phyloP scores from a whole-genome alignment of 2,329 filamentous ascomycete species.

The Colletotrichum cereale region DNA sequence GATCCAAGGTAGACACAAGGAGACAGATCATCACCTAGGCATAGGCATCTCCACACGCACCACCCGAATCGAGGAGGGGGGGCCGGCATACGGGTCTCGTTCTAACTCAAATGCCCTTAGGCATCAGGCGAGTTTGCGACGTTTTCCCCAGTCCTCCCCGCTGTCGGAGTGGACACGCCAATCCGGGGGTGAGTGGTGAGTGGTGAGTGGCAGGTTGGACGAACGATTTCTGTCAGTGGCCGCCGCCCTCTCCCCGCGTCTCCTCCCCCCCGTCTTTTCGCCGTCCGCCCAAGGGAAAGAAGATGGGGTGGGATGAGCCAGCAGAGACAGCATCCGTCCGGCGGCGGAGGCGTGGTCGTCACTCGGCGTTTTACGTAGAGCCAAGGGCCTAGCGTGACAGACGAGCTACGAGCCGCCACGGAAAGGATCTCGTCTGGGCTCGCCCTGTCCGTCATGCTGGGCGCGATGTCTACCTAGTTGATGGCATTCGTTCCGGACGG shows the following conservation, averaged over 20 bases:
- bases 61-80: not conserved
- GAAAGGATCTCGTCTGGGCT: not conserved
- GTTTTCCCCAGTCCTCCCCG: not conserved
- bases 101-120: slow-evolving; percentile 1
- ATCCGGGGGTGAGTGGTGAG: not conserved
- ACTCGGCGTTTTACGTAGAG: not conserved
- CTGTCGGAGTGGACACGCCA: not conserved
- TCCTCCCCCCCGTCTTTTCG: not conserved
- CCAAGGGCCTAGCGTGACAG: not conserved
- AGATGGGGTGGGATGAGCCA: too few relatives aligned
- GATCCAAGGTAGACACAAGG: too few relatives aligned
- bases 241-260: not conserved
- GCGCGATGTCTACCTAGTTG: not conserved
- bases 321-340: not conserved
- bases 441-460: not conserved
- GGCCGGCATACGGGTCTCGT: slow-evolving; percentile 12
- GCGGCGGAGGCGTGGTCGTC: not conserved
- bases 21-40: not conserved
- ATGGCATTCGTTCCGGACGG: not conserved
- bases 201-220: too few relatives aligned
- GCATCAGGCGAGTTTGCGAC: not conserved
- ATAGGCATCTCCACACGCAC: not conserved
- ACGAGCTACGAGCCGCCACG: not conserved
- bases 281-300: not conserved
- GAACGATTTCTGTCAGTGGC: too few relatives aligned